Evolutionary conservation across 2,329 filamentous ascomycete species (phyloP).

Genomic region (Tolypocladium endophyticum): DNA sequence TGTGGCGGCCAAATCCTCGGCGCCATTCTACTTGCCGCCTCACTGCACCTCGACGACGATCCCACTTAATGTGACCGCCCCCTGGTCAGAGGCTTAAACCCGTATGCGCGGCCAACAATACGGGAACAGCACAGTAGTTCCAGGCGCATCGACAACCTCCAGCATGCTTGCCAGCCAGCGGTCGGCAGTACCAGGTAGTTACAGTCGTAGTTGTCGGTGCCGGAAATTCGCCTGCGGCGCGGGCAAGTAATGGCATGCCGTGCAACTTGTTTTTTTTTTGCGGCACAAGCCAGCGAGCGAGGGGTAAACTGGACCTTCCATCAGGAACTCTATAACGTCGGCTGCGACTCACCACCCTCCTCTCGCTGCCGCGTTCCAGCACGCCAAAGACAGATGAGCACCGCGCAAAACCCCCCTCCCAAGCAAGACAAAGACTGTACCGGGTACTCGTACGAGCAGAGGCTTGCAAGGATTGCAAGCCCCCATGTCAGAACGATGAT

Average conservation of each 20-base stretch:
- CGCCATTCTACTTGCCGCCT: conserved; percentile 1
- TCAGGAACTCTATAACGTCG: background rate
- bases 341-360: background rate
- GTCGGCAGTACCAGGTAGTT: too few relatives aligned
- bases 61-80: background rate
- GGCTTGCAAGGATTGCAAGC: background rate
- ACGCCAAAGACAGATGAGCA: background rate
- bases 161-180: too few relatives aligned
- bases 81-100: background rate
- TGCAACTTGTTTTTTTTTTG: too few relatives aligned
- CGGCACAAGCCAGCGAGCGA: too few relatives aligned
- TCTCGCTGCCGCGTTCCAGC: background rate
- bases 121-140: background rate
- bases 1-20: conserved; percentile 5
- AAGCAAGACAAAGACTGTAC: background rate
- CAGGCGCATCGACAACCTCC: background rate
- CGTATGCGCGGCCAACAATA: background rate
- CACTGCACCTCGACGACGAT: background rate
- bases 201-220: too few relatives aligned
- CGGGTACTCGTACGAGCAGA: background rate
- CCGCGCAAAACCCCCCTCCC: background rate
- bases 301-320: too few relatives aligned
- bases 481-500: background rate
- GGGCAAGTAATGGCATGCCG: too few relatives aligned
- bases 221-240: too few relatives aligned